Base-by-base conservation (phyloP, 306 rosid genomes). In the Gastrolobium villosum region DNA sequence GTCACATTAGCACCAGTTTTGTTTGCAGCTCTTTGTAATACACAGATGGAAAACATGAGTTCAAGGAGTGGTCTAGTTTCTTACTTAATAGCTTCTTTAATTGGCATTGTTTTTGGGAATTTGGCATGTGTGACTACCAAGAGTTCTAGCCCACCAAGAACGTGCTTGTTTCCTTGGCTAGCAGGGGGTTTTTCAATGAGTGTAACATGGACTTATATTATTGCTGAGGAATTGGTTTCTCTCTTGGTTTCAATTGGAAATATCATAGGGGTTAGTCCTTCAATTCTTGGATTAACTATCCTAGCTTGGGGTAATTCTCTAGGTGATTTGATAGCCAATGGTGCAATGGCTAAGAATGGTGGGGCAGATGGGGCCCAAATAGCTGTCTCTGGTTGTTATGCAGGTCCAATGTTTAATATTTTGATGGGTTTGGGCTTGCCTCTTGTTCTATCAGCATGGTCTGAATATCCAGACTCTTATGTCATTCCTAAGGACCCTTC, bases 131-230 rank as follows among this genome's bases (percentile, higher is more conserved):
- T 76, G 34, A 76, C 80, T 10, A 76, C 80, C 48, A 76, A 65
- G 34, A 76, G 81, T 14, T 52, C 66, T n/a, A 76, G 55, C 55
- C 81, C 81, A 76, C 81, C 81, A 3, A 76, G 66, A 54, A 76
- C 56, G 15, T 76, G 81, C 14, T 76, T 76, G 66, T 76, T 76
- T 41, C 81, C 81, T 28, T 76, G 81, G 81, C 45, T 76, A 76
- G 81, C 74, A 30, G 81, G 81, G 35, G 74, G 81, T 0, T 76
- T 76, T 65, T 76, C 81, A 2, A 76, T 76, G 81, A 76, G 81
- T 76, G 81, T 76, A 13, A 76, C 81, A 76, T 76, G 81, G 81
- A 76, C 81, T 40, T 76, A 76, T 13, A 76, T 76, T 39, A 76
- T 76, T 30, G 81, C 74, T 65, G 81, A 76, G 15, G 80, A 76